Percentiles rank a stretch among this genome's conserved stretches.
Conservation (phyloP, 805 yeast species). For the Grigorovia humatica region DNA sequence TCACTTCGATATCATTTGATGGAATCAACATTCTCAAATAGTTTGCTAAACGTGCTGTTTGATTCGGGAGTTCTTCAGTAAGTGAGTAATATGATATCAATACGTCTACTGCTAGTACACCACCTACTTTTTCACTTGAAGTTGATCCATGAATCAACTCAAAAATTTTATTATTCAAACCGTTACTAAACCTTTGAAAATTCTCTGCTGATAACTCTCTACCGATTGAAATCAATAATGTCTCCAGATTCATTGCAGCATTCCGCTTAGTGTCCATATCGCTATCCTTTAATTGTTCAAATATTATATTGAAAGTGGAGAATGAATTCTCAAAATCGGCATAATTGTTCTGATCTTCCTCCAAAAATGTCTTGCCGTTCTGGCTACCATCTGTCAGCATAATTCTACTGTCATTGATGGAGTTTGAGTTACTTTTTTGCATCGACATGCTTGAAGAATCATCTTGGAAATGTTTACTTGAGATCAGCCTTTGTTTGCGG, state of each 20-base stretch:
- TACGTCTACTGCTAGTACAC: constrained; percentile 82
- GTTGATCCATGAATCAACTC: constrained; percentile 73
- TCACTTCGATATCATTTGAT: constrained; percentile 71
- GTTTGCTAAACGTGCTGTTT: constrained; percentile 84
- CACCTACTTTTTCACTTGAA: constrained; percentile 69
- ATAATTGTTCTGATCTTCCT: constrained; percentile 11
- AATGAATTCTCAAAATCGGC: constrained; percentile 21
- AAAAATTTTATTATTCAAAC: constrained; percentile 76
- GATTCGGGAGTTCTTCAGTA: constrained; percentile 74
- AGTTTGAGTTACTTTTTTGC: constrained; percentile 8
- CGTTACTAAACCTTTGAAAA: constrained; percentile 69
- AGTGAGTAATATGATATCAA: constrained; percentile 78
- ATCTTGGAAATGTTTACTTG: constrained; percentile 17
- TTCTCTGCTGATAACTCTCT: constrained; percentile 78
- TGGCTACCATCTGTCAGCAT: constrained; percentile 8
- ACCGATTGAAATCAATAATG: constrained; percentile 59
- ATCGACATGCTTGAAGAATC: constrained; percentile 16
- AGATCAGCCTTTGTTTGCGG: constrained; percentile 14
- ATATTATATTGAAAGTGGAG: constrained; percentile 29
- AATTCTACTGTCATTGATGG: constrained; percentile 11
- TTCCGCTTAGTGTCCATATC: constrained; percentile 27
- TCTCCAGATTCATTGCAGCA: constrained; percentile 64
- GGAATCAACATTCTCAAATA: constrained; percentile 73
- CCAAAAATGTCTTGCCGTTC: constrained; percentile 13
- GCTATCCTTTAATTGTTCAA: constrained; percentile 30